A percentile compares a stretch with the other conserved stretches of the same genome.
These are phyloP conservation scores for Pelargonium nanum DNA, from an alignment of 345 rosid species.

Conservation along the genomic window DNA sequence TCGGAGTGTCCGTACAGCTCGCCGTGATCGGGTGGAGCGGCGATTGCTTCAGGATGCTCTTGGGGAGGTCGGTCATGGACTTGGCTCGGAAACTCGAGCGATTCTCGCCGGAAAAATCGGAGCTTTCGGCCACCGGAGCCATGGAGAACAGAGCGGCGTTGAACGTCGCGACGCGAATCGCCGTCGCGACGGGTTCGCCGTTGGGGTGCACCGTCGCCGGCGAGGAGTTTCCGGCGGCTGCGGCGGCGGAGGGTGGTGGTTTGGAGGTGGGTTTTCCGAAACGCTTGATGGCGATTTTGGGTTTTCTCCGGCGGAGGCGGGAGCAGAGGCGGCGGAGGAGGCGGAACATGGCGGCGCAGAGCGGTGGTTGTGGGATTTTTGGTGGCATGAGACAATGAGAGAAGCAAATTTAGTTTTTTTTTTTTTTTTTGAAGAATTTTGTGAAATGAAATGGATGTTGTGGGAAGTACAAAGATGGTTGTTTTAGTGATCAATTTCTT, in stretches of 20 bases:
- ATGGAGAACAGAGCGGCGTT: conserved; percentile 86
- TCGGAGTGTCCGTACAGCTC: conserved; percentile 21
- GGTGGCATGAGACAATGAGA: conserved; percentile 16
- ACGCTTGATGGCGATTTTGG: conserved; percentile 36
- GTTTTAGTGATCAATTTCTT: background rate
- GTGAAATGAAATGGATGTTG: background rate
- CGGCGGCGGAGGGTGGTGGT: conserved; percentile 9
- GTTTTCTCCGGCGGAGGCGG: conserved; percentile 37
- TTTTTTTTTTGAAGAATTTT: background rate
- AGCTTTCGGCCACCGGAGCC: conserved; percentile 70
- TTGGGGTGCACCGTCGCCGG: conserved; percentile 36
- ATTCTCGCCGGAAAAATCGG: conserved; percentile 19
- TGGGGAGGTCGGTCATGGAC: conserved; percentile 52
- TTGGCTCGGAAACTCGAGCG: conserved; percentile 24
- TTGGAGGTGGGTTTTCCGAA: conserved; percentile 26
- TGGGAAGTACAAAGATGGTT: too few relatives aligned
- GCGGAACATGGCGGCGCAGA: conserved; percentile 36
- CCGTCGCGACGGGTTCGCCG: conserved; percentile 24
- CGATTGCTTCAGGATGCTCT: conserved; percentile 73
- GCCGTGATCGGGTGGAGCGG: conserved; percentile 39
- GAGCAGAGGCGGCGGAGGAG: conserved; percentile 37
- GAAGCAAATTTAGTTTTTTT: background rate
- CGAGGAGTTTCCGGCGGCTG: background rate
- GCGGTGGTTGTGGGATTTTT: conserved; percentile 6
- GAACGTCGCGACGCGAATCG: conserved; percentile 68